A percentile compares a stretch with the other conserved stretches of the same genome.
These are phyloP conservation scores for Escovopsis sp. DNA, from an alignment of 2,329 filamentous ascomycete species.

Conservation along the genomic window DNA sequence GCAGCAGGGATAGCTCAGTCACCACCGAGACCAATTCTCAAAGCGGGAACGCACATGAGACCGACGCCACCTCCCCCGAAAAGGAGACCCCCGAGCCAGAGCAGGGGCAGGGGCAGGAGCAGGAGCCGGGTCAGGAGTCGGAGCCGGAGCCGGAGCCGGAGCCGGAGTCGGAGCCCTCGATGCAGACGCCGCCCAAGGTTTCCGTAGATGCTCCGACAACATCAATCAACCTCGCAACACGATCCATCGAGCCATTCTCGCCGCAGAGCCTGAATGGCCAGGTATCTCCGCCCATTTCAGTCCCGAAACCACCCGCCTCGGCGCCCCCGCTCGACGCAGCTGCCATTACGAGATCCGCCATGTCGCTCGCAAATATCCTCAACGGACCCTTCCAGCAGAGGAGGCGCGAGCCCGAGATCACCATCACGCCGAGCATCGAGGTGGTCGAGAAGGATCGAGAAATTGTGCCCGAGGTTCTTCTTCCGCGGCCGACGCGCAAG, in stretches of 20 bases:
- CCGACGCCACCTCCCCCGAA: constrained; percentile 36
- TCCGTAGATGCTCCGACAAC: no score
- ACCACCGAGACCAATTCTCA: constrained; percentile 13
- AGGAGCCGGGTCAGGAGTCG: no score
- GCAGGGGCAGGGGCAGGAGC: no score
- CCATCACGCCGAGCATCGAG: constrained; percentile 15
- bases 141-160: no score
- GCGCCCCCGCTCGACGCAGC: not conserved
- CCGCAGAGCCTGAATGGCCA: constrained; percentile 16
- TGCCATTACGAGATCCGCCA: constrained; percentile 9
- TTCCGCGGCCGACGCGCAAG: constrained; percentile 17
- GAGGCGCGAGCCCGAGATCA: not conserved
- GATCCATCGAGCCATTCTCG: constrained; percentile 14
- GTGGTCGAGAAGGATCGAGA: constrained; percentile 8
- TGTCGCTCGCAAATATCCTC: constrained; percentile 20
- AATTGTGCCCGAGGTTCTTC: constrained; percentile 7
- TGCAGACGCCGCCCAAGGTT: constrained; percentile 15
- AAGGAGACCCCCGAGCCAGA: constrained; percentile 26
- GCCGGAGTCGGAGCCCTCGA: constrained; percentile 8
- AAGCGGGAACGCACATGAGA: constrained; percentile 17
- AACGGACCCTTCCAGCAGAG: constrained; percentile 13
- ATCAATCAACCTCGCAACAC: no score
- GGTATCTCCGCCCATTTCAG: constrained; percentile 11
- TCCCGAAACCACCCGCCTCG: not conserved
- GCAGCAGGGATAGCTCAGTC: constrained; percentile 24